Conservation (phyloP, 306 rosid genomes). For the Styphnolobium japonicum region DNA sequence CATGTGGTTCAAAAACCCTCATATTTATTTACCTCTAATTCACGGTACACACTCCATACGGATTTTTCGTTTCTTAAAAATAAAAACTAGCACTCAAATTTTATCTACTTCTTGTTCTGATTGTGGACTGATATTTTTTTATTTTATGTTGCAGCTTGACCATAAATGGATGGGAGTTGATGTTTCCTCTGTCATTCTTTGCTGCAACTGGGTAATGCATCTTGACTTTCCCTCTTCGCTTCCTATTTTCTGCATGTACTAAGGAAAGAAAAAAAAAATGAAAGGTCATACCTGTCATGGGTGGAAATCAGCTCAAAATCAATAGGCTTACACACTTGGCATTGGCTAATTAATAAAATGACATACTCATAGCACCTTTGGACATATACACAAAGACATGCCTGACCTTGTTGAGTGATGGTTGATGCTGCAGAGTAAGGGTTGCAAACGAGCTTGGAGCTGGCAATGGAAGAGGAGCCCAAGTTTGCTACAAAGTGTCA, state of each 20-base stretch:
- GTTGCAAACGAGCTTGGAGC: slow-evolving; percentile 85
- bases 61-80: too few species aligned
- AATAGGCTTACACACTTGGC: too few species aligned
- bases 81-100: background rate
- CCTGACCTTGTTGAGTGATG: background rate
- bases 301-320: background rate
- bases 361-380: too few species aligned
- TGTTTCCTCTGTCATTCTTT: slow-evolving; percentile 60
- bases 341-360: too few species aligned
- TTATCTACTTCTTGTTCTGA: background rate
- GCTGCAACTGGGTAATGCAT: slow-evolving; percentile 57
- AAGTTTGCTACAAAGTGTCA: slow-evolving; percentile 56
- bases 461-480: slow-evolving; percentile 67
- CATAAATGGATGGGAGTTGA: slow-evolving; percentile 61
- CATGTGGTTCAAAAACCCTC: too few species aligned
- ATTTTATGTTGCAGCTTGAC: slow-evolving; percentile 49
- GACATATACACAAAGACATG: background rate
- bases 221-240: background rate
- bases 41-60: background rate
- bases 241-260: too few species aligned
- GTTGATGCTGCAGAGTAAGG: slow-evolving; percentile 48
- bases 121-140: background rate
- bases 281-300: background rate
- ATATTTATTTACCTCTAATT: too few species aligned
- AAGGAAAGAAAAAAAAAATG: too few species aligned